phyloP scores from a whole-genome alignment of 2,329 filamentous ascomycete genomes.

The Periconia sp. region DNA sequence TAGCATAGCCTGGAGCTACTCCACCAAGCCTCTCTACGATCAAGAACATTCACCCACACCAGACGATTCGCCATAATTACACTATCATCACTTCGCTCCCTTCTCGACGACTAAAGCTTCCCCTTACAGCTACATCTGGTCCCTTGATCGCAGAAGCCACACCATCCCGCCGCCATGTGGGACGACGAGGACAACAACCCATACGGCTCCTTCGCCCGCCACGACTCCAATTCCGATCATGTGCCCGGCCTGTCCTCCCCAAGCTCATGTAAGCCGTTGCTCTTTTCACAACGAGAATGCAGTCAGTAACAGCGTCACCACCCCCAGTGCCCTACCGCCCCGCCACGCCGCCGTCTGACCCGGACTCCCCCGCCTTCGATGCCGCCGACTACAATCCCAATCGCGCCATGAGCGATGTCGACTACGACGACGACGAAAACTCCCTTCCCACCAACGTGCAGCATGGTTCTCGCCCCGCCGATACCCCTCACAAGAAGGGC shows the following conservation, averaged over 20 bases:
- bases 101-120: too few species aligned
- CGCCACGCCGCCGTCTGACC: constrained; percentile 68
- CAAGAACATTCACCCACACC: not conserved
- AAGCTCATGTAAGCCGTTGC: constrained; percentile 35
- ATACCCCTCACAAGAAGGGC: constrained; percentile 67
- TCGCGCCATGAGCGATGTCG: constrained; percentile 61
- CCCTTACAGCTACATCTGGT: too few species aligned
- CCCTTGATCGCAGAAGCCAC: not conserved
- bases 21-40: too few species aligned
- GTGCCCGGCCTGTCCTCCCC: constrained; percentile 45
- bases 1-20: too few species aligned
- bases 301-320: not conserved
- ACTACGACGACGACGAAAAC: constrained; percentile 57
- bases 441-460: constrained; percentile 5
- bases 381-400: constrained; percentile 60
- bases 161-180: constrained; percentile 68
- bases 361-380: constrained; percentile 69
- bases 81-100: not conserved
- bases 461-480: constrained; percentile 44
- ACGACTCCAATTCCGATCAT: constrained; percentile 75
- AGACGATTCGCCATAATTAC: not conserved
- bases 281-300: not conserved
- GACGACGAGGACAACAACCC: constrained; percentile 99
- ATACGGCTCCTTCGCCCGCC: constrained; percentile 89
- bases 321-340: constrained; percentile 52